Evolutionary conservation across 331 rosid species (phyloP), one percentile per base, ranked within the genome.

Genomic region (Pyrus hybrid): DNA sequence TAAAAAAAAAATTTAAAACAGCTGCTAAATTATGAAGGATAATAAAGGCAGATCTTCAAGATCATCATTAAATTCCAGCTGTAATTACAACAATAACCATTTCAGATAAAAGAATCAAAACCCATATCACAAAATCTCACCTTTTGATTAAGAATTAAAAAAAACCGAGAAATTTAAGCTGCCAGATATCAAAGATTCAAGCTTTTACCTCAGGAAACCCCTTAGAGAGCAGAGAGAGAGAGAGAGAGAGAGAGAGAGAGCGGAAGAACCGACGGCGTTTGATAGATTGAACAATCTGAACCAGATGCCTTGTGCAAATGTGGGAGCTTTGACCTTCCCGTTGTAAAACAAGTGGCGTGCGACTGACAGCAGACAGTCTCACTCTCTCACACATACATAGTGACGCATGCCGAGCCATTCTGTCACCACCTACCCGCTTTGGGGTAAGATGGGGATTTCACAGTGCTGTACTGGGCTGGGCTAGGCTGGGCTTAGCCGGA

Each of bases 191-290:
- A 43, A 74, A 63, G 21, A 3, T 25, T 21, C 28, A 3, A 57
- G 14, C 21, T 49, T 51, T 30, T 41, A 85, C 94, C 91, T 87
- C 91, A 89, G 91, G 70, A 8, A 58, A 85, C 91, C 90, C 90
- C 91, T 45, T 14, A 0, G 62, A 70, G 2, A 37, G n/a, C 7
- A 16, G 70, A 81, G n/a, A 26, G 2, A 72, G 23, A 66, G 10
- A 51, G 8, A 20, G 65, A 43, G 2, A 28, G 18, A 17, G 72
- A 81, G 35, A 62, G 4, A 72, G 20, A 65, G 10, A 66, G 21
- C 43, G 63, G 53, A 80, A 25, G 33, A 22, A 14, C 4, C 54
- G 22, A 13, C 12, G 6, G 54, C 53, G 28, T 0, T n/a, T 20
- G 16, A 16, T 1, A 3, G 63, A 43, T n/a, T 23, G 30, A 67